Conservation (phyloP, 2,329 filamentous ascomycete genomes). For the Rutstroemia sp. region DNA sequence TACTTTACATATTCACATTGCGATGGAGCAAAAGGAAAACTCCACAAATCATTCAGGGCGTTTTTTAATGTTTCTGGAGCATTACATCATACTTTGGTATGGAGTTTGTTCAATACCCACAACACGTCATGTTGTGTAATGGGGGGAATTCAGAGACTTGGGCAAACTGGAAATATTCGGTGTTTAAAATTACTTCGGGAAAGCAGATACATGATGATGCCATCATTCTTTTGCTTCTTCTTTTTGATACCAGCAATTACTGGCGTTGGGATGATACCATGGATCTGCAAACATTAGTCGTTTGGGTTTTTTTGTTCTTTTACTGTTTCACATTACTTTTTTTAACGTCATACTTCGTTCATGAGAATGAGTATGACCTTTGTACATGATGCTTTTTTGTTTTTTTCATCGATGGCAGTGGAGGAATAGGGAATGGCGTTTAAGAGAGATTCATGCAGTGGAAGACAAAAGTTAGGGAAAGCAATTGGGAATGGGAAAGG, state of each 20-base stretch:
- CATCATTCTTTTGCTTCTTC: slow-evolving; percentile 10
- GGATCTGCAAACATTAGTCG: slow-evolving; percentile 14
- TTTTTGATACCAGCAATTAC: slow-evolving; percentile 19
- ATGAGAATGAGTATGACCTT: slow-evolving; percentile 4
- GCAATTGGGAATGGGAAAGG: neutral
- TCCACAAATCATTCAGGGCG: slow-evolving; percentile 5
- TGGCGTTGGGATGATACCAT: slow-evolving; percentile 28
- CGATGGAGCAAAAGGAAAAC: neutral
- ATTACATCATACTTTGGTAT: slow-evolving; percentile 2
- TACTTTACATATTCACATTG: slow-evolving; percentile 7
- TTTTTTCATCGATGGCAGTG: neutral
- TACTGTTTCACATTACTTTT: neutral
- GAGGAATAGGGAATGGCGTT: neutral
- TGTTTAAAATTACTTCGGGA: slow-evolving; percentile 12
- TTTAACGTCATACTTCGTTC: slow-evolving; percentile 9
- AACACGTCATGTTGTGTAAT: neutral
- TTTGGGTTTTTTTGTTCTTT: slow-evolving; percentile 10
- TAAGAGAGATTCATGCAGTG: neutral
- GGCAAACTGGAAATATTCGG: slow-evolving; percentile 5
- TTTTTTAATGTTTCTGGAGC: neutral
- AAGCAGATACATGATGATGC: slow-evolving; percentile 14
- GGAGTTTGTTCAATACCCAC: neutral
- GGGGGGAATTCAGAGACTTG: neutral
- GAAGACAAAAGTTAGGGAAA: neutral
- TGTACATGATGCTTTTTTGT: neutral